Evolutionary conservation across 192 early-diverging fungal species (phyloP).

Genomic region (Linnemannia schmuckeri): DNA sequence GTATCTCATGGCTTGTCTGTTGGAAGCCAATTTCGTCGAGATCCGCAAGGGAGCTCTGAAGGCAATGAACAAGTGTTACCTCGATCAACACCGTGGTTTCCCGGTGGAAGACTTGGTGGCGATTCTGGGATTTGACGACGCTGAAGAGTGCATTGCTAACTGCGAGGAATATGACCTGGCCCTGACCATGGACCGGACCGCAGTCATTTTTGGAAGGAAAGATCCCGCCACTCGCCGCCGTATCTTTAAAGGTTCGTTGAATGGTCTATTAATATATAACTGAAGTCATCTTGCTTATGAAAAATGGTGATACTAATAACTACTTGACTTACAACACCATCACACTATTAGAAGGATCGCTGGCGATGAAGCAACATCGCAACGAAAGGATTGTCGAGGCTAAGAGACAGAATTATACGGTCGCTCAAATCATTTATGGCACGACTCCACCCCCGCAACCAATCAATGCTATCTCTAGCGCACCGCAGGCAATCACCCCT

Average conservation of each 20-base stretch:
- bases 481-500: neutral
- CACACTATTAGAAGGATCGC: constrained; percentile 14
- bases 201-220: constrained; percentile 46
- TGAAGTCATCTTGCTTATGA: neutral
- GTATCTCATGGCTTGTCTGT: constrained; percentile 82
- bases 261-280: neutral
- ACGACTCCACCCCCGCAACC: constrained; percentile 23
- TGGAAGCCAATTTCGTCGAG: constrained; percentile 80
- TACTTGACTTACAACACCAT: neutral
- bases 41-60: constrained; percentile 81
- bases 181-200: constrained; percentile 12
- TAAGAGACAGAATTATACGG: constrained; percentile 23
- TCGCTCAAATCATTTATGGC: constrained; percentile 34
- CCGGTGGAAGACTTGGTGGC: constrained; percentile 30
- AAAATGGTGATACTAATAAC: too few relatives aligned
- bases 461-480: neutral
- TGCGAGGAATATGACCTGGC: constrained; percentile 51
- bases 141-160: constrained; percentile 52
- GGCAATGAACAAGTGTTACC: constrained; percentile 78
- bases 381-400: constrained; percentile 40
- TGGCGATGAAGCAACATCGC: constrained; percentile 29
- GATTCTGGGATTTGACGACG: constrained; percentile 54
- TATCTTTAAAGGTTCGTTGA: constrained; percentile 30
- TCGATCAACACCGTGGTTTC: constrained; percentile 37
- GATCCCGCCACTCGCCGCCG: constrained; percentile 17